Evolutionary conservation across 495 filamentous ascomycete species (phyloP), one percentile per base, ranked within the genome.

Genomic region (Aspergillus coremiiformis): DNA sequence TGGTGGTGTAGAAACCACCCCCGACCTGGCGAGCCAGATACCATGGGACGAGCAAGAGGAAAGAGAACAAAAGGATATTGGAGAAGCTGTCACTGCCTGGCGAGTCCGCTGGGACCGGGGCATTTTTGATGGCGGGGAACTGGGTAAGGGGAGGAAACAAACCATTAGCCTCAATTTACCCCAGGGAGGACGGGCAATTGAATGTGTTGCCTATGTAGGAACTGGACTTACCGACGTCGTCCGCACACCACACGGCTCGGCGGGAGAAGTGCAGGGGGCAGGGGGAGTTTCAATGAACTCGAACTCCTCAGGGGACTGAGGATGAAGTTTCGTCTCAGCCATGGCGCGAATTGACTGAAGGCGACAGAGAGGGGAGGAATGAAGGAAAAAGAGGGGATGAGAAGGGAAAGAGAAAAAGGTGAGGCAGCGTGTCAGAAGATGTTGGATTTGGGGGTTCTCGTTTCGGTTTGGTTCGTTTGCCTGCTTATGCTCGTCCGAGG

Each of bases 211-310:
- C 21, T 39, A 20, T 39, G 14, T 11, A 23, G 19, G 23, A 7
- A 27, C 24, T 27, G 35, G 15, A 59, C 72, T 54, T 67, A 83
- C 80, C 42, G 74, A 72, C n/a, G 80, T 84, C 15, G 78, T 82
- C 44, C 71, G 62, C 27, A 84, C 80, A 48, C 80, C 80, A 57
- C 73, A 81, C 43, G 79, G 67, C 46, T 76, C 69, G 11, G 68
- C 53, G 27, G 76, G 68, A 11, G 73, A 70, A 30, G 64, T 65
- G 29, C 72, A 73, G 24, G 67, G 66, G 52, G 78, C 81, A 42
- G 77, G 66, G 52, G 83, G 83, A 52, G 83, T 86, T 56, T 80
- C 69, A 48, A 85, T 79, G 67, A 81, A 85, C 66, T 85, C 83
- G 66, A 85, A 83, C 63, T 84, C 79, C 66, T 82, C 80, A 14